These are phyloP conservation scores for Cryptosporidium sp. DNA, from an alignment of 169 alveolate species.

Conservation along the genomic window DNA sequence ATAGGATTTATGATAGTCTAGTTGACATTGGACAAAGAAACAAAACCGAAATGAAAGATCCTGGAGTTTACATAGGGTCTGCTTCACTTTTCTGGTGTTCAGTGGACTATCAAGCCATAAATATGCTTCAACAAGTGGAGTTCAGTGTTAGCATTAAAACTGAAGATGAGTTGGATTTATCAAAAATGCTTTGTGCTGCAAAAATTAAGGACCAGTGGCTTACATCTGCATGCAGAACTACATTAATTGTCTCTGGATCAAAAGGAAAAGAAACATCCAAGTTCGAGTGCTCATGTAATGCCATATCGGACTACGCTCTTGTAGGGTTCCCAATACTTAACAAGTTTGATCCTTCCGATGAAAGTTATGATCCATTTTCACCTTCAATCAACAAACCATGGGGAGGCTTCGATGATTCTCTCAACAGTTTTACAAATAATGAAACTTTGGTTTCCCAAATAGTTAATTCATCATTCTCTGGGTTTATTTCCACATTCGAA, in stretches of 20 bases:
- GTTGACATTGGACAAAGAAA: neutral
- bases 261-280: conserved; percentile 42
- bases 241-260: conserved; percentile 9
- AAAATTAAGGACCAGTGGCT: conserved; percentile 35
- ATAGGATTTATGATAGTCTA: neutral
- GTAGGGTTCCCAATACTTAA: conserved; percentile 28
- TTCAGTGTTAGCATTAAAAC: conserved; percentile 30
- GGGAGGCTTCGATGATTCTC: conserved; percentile 62
- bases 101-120: conserved; percentile 53
- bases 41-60: conserved; percentile 8
- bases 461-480: conserved; percentile 61
- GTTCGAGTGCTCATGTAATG: conserved; percentile 56
- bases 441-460: conserved; percentile 28
- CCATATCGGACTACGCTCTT: conserved; percentile 64
- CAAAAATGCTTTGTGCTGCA: conserved; percentile 55
- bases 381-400: conserved; percentile 73
- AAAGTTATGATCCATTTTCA: conserved; percentile 67
- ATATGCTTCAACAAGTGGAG: conserved; percentile 60
- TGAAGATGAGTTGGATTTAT: conserved; percentile 30
- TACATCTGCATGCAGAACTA: conserved; percentile 45
- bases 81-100: conserved; percentile 58
- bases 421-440: conserved; percentile 41
- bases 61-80: conserved; percentile 67
- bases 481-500: conserved; percentile 53
- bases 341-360: conserved; percentile 21